Base-by-base conservation (phyloP, 2,329 filamentous ascomycete species). In the Fusarium scirpi region DNA sequence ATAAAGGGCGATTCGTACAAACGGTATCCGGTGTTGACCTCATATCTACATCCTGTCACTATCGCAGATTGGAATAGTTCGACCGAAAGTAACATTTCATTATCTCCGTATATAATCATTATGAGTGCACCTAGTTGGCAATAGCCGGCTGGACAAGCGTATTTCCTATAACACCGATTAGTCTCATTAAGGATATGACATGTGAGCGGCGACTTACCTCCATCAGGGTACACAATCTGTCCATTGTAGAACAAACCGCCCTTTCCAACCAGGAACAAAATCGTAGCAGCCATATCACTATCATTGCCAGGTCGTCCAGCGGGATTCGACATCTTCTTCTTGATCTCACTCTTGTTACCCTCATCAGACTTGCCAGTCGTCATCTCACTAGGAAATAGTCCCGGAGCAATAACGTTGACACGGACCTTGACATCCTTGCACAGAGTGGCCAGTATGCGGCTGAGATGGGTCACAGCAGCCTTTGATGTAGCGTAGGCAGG, bases 201-300 rank as follows among this genome's bases (percentile, higher is more conserved):
- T 22, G 22, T 22, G 22, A 22, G 22, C 22, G 22, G 22, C 22
- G 22, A 24, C 24, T 24, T 40, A 40, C 62, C 62, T 45, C 62
- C 62, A 0, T 64, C 62, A 0, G 51, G 62, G 13, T 64, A 64
- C 0, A 64, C 59, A 12, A 64, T 64, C 7, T 64, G 62, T 0
- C 62, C 59, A 3, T 58, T 64, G 1, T 64, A 64, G 9, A 64
- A 64, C 5, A 64, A n/a, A 0, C 51, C 62, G 1, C 59, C 62
- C 5, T 64, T 64, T 6, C 62, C 62, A 10, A 40, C 49, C 3
- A 64, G 22, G n/a, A 64, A 64, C 0, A 64, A 5, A 10, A 64
- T 64, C 0, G 59, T 64, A 3, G 62, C 62, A 15, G 59, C 62
- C 51, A 64, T 64, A 20, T 64, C 62, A 0, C 49, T 64, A 1